These are phyloP conservation scores for Penicillium glabrum DNA, from an alignment of 2,329 filamentous ascomycete genomes.

Conservation along the genomic window DNA sequence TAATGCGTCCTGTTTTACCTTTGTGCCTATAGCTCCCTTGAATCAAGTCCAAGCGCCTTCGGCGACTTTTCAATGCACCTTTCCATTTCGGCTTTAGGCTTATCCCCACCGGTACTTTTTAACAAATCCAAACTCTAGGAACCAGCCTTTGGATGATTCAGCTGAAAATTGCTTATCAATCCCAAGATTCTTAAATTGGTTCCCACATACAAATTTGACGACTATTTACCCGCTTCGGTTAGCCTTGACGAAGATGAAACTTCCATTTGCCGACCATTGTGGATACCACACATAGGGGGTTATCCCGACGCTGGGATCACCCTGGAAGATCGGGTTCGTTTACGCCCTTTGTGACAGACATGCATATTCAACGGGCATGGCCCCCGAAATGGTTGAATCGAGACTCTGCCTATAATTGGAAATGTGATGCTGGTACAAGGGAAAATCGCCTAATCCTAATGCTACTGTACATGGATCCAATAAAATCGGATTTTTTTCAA, in stretches of 20 bases:
- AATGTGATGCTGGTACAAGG: not conserved
- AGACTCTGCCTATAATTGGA: not conserved
- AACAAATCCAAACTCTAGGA: not conserved
- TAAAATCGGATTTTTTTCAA: not conserved
- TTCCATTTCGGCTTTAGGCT: not conserved
- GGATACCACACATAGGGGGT: not conserved
- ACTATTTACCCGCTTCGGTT: not conserved
- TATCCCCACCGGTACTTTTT: not conserved
- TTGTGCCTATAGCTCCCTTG: not conserved
- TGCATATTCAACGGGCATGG: not conserved
- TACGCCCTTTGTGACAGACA: not conserved
- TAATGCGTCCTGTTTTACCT: not conserved
- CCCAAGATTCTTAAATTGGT: not conserved
- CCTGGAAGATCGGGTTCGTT: not conserved
- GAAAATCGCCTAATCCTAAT: not conserved
- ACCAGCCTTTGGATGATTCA: not conserved
- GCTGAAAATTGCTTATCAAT: not conserved
- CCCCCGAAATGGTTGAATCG: not conserved
- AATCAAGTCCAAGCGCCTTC: not conserved
- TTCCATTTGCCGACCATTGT: not conserved
- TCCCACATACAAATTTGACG: not conserved
- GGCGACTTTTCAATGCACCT: not conserved
- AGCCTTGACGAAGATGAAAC: not conserved
- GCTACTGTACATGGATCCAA: slow-evolving; percentile 4
- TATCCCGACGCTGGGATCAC: not conserved